A percentile compares a stretch with the other conserved stretches of the same genome.
Conservation (phyloP, 1,139 yeast genomes). For the Blastobotrys serpentis region DNA sequence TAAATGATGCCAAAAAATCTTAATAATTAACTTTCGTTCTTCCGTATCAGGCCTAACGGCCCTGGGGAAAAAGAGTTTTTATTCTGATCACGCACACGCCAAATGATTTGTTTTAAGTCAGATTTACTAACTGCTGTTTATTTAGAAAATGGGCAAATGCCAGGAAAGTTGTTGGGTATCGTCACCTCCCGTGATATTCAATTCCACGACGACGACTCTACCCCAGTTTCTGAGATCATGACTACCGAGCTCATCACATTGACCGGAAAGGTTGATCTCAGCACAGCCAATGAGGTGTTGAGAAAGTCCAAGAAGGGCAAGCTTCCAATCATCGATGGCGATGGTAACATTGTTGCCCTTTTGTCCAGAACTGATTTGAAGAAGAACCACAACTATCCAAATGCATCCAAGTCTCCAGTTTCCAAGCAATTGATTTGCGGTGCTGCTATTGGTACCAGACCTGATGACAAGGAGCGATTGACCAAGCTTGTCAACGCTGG, state of each 20-base stretch:
- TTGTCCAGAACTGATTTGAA: conserved; percentile 95
- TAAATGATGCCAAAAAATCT: conserved; percentile 57
- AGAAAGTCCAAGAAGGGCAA: conserved; percentile 96
- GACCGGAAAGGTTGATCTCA: conserved; percentile 59
- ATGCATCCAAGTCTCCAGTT: conserved; percentile 87
- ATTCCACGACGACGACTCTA: conserved; percentile 73
- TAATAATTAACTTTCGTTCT: conserved; percentile 96
- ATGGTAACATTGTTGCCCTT: conserved; percentile 78
- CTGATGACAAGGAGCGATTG: conserved; percentile 84
- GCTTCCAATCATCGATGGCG: conserved; percentile 82
- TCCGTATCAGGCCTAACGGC: conserved; percentile 95
- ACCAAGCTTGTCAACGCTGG: conserved; percentile 89
- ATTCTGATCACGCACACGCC: too few relatives aligned
- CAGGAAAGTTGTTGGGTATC: conserved; percentile 91
- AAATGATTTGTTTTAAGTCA: background rate
- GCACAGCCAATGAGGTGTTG: conserved; percentile 86
- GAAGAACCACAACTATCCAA: conserved; percentile 91
- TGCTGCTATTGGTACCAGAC: conserved; percentile 96
- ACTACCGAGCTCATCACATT: conserved; percentile 87
- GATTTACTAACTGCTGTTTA: conserved; percentile 18
- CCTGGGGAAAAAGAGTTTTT: conserved; percentile 68
- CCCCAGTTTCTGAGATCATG: conserved; percentile 77
- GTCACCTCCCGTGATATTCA: conserved; percentile 96
- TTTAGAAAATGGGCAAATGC: conserved; percentile 77
- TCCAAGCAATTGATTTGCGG: conserved; percentile 98